Conservation (phyloP, 306 rosid genomes). For the Potentilla sterilis region DNA sequence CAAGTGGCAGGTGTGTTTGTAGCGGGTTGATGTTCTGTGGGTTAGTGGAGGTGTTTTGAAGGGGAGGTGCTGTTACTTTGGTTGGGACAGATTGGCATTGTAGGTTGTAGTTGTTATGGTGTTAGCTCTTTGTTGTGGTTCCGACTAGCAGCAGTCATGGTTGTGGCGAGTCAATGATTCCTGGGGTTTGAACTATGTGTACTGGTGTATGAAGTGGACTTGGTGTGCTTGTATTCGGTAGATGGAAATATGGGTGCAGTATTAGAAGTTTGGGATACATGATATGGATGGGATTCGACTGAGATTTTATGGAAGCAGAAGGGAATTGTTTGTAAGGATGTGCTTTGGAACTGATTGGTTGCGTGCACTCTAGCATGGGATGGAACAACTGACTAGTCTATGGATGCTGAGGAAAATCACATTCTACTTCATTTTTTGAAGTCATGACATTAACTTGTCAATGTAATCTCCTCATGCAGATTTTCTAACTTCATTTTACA, state of each 20-base stretch:
- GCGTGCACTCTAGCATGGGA: constrained; percentile 26
- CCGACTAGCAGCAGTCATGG: constrained; percentile 29
- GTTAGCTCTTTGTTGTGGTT: constrained; percentile 35
- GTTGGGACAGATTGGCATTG: background rate
- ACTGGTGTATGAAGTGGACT: constrained; percentile 21
- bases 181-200: constrained; percentile 24
- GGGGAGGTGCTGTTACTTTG: background rate
- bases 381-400: constrained; percentile 27
- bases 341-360: constrained; percentile 15
- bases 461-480: constrained; percentile 4
- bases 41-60: background rate
- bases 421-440: constrained; percentile 27
- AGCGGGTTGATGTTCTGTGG: background rate
- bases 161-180: constrained; percentile 35
- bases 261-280: background rate
- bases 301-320: constrained; percentile 31
- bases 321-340: constrained; percentile 20
- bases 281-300: constrained; percentile 24
- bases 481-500: constrained; percentile 3
- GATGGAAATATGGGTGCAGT: background rate
- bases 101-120: constrained; percentile 19
- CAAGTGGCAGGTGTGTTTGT: background rate
- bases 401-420: constrained; percentile 34
- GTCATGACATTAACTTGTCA: constrained; percentile 10
- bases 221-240: constrained; percentile 8